A percentile compares a stretch with the other conserved stretches of the same genome.
phyloP scores from a whole-genome alignment of 192 early-diverging fungal genomes.

The Mortierella antarctica region DNA sequence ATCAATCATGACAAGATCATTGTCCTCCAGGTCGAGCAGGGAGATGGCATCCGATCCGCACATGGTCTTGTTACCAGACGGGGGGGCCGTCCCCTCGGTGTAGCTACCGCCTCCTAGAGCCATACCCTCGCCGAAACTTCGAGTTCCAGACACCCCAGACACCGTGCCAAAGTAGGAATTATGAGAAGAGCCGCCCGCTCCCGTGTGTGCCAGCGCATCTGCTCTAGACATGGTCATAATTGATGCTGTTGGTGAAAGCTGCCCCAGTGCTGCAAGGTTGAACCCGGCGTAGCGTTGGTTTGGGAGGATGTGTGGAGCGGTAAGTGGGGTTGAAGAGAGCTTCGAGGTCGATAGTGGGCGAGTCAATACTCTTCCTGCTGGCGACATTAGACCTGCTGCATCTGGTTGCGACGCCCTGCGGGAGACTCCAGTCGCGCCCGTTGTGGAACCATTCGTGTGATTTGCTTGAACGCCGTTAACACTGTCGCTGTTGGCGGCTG shows the following conservation, averaged over 20 bases:
- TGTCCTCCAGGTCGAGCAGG: slow-evolving; percentile 32
- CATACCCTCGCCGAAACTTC: neutral
- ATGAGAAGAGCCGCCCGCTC: neutral
- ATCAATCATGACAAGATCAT: slow-evolving; percentile 47
- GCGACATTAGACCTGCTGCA: slow-evolving; percentile 8
- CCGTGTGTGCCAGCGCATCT: slow-evolving; percentile 24
- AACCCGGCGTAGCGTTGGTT: slow-evolving; percentile 37
- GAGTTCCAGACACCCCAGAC: neutral
- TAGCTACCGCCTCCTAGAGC: neutral
- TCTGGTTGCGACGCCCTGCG: neutral
- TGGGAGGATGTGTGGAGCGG: slow-evolving; percentile 43
- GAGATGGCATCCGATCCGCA: slow-evolving; percentile 46
- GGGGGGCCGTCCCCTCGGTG: slow-evolving; percentile 2
- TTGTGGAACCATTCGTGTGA: neutral
- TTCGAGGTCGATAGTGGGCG: slow-evolving; percentile 43
- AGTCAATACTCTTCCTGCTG: slow-evolving; percentile 36
- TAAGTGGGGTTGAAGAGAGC: slow-evolving; percentile 23
- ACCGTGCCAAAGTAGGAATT: slow-evolving; percentile 13
- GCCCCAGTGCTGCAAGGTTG: slow-evolving; percentile 42
- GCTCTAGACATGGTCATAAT: slow-evolving; percentile 39
- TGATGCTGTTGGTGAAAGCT: slow-evolving; percentile 36
- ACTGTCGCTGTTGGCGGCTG: neutral
- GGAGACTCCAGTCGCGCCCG: neutral
- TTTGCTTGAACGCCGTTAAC: neutral
- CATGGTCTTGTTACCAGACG: slow-evolving; percentile 6